phyloP scores from a whole-genome alignment of 768 basidiomycete genomes.

The Neoboletus subvelutipes region DNA sequence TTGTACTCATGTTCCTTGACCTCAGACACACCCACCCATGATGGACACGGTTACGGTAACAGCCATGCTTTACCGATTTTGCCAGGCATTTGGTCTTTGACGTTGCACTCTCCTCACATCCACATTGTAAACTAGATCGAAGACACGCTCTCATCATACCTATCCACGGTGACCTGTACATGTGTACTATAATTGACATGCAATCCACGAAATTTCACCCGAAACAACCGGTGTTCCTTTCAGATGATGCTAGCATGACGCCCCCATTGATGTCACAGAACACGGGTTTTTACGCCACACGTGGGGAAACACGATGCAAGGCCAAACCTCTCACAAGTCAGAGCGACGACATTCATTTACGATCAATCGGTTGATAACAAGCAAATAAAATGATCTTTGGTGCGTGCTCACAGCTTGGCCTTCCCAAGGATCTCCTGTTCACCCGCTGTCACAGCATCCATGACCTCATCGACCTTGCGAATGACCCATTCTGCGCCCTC shows the following conservation, averaged over 20 bases:
- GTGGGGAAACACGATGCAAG: constrained; percentile 35
- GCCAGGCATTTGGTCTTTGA: constrained; percentile 50
- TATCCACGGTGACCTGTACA: constrained; percentile 29
- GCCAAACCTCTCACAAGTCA: constrained; percentile 18
- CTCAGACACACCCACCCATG: constrained; percentile 81
- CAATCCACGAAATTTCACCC: constrained; percentile 27
- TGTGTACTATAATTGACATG: constrained; percentile 33
- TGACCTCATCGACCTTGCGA: constrained; percentile 76
- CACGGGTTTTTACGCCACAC: constrained; percentile 32
- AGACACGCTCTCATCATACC: constrained; percentile 31
- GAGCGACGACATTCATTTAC: constrained; percentile 19
- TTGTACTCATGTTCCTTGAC: constrained; percentile 23
- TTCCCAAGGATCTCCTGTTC: constrained; percentile 40
- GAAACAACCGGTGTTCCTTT: constrained; percentile 21
- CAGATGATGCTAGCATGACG: constrained; percentile 17
- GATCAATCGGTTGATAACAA: constrained; percentile 34
- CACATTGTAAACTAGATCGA: constrained; percentile 34
- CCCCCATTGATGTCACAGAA: constrained; percentile 21
- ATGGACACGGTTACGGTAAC: constrained; percentile 89
- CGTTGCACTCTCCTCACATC: constrained; percentile 21
- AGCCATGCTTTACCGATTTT: constrained; percentile 83
- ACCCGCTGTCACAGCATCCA: constrained; percentile 65
- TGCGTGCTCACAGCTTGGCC: constrained; percentile 57
- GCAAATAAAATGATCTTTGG: constrained; percentile 23
- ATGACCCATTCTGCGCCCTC: constrained; percentile 90